A percentile compares a stretch with the other conserved stretches of the same genome.
Conservation (phyloP, 768 basidiomycete species). For the Boletus pseudo-olivaceus region DNA sequence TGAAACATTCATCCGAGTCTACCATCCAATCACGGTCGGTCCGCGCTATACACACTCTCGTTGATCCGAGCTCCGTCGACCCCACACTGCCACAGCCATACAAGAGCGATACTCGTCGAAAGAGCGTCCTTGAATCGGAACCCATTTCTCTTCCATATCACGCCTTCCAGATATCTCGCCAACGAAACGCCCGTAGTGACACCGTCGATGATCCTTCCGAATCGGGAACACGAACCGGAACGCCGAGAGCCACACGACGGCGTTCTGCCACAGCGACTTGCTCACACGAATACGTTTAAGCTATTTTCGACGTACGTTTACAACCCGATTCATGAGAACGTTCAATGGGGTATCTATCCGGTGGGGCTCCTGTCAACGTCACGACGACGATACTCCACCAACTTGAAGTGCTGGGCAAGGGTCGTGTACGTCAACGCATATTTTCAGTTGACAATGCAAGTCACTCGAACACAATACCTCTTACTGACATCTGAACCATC, state of each 20-base stretch:
- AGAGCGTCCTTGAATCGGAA: background rate
- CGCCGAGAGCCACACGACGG: background rate
- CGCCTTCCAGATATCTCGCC: background rate
- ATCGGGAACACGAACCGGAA: background rate
- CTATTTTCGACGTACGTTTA: background rate
- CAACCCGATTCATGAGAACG: too few relatives aligned
- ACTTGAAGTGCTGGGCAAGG: background rate
- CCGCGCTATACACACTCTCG: background rate
- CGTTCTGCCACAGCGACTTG: background rate
- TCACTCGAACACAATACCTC: background rate
- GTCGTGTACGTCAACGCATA: background rate
- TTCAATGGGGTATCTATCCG: too few relatives aligned
- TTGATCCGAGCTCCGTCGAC: too few relatives aligned
- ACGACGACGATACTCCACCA: background rate
- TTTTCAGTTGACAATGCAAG: background rate
- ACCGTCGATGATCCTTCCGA: background rate
- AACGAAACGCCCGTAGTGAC: too few relatives aligned
- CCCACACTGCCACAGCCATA: too few relatives aligned
- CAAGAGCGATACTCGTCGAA: background rate
- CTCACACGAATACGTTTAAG: background rate
- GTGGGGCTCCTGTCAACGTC: background rate
- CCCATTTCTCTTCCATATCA: too few relatives aligned
- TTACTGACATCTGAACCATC: too few relatives aligned
- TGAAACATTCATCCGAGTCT: too few relatives aligned
- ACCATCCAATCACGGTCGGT: too few relatives aligned